Percentiles rank a stretch among this genome's conserved stretches.
These are phyloP conservation scores for Chloris gayana DNA, from an alignment of 176 grass and related monocot genomes.

Conservation along the genomic window DNA sequence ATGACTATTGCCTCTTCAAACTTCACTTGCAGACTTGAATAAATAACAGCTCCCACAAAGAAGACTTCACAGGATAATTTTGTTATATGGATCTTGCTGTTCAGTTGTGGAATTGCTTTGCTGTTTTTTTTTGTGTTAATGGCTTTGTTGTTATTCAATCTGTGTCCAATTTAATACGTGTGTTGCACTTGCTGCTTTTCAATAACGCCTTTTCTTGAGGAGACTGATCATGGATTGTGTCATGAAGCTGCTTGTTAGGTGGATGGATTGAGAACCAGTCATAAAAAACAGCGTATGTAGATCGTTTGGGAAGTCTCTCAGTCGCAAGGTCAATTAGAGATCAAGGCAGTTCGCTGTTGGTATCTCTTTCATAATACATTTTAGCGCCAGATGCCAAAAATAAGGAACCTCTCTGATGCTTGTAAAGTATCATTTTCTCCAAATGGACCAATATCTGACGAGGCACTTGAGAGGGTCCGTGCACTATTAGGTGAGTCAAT, in stretches of 20 bases:
- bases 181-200: not conserved
- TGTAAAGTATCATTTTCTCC: constrained; percentile 84
- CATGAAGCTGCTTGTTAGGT: not conserved
- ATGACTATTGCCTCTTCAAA: not conserved
- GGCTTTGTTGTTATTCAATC: no score
- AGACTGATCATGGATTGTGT: not conserved
- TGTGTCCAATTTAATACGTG: not conserved
- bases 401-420: constrained; percentile 70
- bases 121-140: no score
- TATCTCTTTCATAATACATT: constrained; percentile 25
- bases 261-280: constrained; percentile 9
- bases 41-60: not conserved
- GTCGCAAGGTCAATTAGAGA: constrained; percentile 2
- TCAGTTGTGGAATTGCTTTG: not conserved
- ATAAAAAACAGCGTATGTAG: not conserved
- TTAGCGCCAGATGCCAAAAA: constrained; percentile 80
- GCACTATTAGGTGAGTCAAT: constrained; percentile 72
- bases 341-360: constrained; percentile 25
- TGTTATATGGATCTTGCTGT: not conserved
- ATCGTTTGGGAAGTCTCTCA: constrained; percentile 21
- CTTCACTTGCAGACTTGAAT: not conserved
- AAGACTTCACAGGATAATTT: not conserved
- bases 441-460: constrained; percentile 82
- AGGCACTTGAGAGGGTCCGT: constrained; percentile 83
- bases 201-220: not conserved